Conservation (phyloP, 2,329 filamentous ascomycete species). For the Aureobasidium pullulans region DNA sequence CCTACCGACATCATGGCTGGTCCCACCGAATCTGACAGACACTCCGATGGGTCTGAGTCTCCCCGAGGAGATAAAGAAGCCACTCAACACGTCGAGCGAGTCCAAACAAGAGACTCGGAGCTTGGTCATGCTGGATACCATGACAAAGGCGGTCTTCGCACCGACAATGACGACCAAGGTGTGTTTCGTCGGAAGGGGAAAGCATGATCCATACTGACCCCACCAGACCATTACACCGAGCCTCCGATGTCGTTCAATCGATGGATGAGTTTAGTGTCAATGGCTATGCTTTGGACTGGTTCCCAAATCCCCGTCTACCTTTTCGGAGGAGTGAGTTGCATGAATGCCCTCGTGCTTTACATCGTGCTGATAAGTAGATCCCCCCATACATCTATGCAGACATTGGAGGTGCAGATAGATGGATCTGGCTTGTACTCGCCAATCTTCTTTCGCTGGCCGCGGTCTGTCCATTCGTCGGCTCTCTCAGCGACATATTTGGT, state of each 20-base stretch:
- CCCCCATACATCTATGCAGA: constrained; percentile 50
- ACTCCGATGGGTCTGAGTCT: background rate
- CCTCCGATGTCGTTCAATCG: constrained; percentile 40
- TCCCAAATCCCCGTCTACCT: constrained; percentile 51
- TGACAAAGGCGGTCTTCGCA: constrained; percentile 40
- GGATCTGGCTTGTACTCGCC: constrained; percentile 53
- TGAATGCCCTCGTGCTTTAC: background rate
- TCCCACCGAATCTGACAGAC: background rate
- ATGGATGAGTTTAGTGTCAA: constrained; percentile 49
- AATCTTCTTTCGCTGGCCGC: constrained; percentile 47
- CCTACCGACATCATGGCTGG: background rate
- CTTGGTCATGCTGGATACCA: constrained; percentile 36
- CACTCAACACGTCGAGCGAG: constrained; percentile 25
- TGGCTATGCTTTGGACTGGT: constrained; percentile 55
- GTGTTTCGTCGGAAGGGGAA: background rate
- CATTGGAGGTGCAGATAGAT: constrained; percentile 53
- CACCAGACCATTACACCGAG: constrained; percentile 32
- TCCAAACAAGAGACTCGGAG: constrained; percentile 31
- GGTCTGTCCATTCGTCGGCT: constrained; percentile 58
- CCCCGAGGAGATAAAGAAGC: constrained; percentile 1
- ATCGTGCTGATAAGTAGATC: constrained; percentile 31
- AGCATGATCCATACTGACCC: background rate
- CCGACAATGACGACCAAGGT: constrained; percentile 39
- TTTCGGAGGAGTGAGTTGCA: constrained; percentile 27
- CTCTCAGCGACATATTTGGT: constrained; percentile 56